A percentile compares a stretch with the other conserved stretches of the same genome.
Evolutionary conservation across 2,329 filamentous ascomycete genomes (phyloP).

Genomic region (Neocucurbitaria cava): DNA sequence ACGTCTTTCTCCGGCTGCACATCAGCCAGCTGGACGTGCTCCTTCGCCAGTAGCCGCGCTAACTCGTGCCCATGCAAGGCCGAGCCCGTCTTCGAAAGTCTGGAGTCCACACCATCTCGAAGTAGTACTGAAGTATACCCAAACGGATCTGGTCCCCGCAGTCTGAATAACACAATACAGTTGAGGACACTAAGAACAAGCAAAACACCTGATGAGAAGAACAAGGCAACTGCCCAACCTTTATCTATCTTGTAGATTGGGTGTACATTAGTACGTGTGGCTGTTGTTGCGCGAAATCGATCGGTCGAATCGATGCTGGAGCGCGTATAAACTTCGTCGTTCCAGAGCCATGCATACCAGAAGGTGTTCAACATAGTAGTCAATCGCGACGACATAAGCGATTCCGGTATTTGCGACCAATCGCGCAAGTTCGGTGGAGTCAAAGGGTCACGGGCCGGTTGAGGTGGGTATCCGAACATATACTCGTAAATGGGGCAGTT

Average conservation of each 20-base stretch:
- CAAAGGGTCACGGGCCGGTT: no score
- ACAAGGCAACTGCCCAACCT: background rate
- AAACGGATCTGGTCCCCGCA: background rate
- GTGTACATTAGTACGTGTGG: background rate
- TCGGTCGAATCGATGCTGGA: background rate
- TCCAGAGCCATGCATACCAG: no score
- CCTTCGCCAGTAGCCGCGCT: background rate
- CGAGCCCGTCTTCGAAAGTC: background rate
- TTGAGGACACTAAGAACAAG: background rate
- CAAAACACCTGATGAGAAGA: background rate
- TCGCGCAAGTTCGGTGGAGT: no score
- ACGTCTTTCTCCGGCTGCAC: background rate
- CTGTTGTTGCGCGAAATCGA: background rate
- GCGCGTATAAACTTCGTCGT: no score
- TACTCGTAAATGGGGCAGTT: no score
- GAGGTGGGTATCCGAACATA: no score
- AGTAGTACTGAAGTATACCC: background rate
- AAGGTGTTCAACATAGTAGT: no score
- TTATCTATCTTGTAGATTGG: background rate
- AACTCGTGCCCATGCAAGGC: background rate
- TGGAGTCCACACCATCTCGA: background rate
- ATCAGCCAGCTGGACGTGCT: background rate
- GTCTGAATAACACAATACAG: background rate
- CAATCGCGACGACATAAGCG: no score
- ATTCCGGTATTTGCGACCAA: no score